These are phyloP conservation scores for Trichoderma semiorbis DNA, from an alignment of 2,329 filamentous ascomycete species.

Conservation along the genomic window DNA sequence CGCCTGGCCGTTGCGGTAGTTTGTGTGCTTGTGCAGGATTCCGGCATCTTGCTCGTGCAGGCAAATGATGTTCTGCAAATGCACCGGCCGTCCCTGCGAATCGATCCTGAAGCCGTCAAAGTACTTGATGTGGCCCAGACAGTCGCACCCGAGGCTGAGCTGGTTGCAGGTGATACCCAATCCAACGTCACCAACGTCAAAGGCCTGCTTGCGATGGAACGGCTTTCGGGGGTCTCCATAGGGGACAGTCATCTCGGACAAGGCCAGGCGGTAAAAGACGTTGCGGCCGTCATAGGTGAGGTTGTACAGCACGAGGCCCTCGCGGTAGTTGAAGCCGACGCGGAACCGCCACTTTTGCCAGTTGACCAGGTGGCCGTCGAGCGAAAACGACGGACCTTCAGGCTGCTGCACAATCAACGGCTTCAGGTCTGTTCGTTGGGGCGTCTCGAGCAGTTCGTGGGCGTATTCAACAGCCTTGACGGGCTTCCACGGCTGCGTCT, in stretches of 20 bases:
- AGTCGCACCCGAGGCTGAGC: constrained; percentile 65
- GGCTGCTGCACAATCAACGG: constrained; percentile 70
- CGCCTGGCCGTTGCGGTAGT: constrained; percentile 59
- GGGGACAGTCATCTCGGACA: constrained; percentile 68
- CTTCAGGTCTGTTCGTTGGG: constrained; percentile 54
- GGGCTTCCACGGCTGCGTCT: constrained; percentile 35
- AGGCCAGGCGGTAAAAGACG: constrained; percentile 62
- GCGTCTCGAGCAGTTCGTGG: constrained; percentile 47
- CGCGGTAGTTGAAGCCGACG: constrained; percentile 65
- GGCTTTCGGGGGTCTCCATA: constrained; percentile 64
- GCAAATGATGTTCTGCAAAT: constrained; percentile 59
- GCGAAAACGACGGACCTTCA: constrained; percentile 63
- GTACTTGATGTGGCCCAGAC: constrained; percentile 64
- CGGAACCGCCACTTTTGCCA: constrained; percentile 70
- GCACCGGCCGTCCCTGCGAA: constrained; percentile 50
- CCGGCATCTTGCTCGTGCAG: constrained; percentile 69
- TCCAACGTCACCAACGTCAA: constrained; percentile 69
- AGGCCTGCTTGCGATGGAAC: constrained; percentile 67
- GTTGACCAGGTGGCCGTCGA: constrained; percentile 47
- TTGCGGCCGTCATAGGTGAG: constrained; percentile 64
- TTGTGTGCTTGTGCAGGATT: constrained; percentile 70
- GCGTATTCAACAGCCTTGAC: constrained; percentile 51
- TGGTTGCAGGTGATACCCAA: constrained; percentile 66
- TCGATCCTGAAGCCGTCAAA: constrained; percentile 56
- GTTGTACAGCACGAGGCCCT: constrained; percentile 69